Evolutionary conservation across 352 stramenopile genomes (phyloP).

Genomic region (Halophytophthora batemanensis): DNA sequence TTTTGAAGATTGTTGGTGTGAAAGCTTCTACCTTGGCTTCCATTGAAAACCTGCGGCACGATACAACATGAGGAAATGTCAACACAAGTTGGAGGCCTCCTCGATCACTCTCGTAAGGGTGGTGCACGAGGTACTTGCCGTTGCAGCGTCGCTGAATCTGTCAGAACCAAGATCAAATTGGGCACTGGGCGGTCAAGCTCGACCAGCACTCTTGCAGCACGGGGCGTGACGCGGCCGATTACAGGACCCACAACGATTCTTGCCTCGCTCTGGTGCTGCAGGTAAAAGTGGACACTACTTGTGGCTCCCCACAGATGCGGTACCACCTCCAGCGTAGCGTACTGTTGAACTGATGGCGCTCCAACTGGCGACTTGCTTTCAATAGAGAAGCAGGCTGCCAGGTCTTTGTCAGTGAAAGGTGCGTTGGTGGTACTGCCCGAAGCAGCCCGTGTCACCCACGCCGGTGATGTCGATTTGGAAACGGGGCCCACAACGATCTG

Average conservation of each 20-base stretch:
- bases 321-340: conserved; percentile 45
- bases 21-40: conserved; percentile 40
- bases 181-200: conserved; percentile 47
- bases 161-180: conserved; percentile 38
- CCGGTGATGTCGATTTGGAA: conserved; percentile 10
- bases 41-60: conserved; percentile 14
- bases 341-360: conserved; percentile 28
- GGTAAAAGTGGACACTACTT: conserved; percentile 33
- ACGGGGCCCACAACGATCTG: conserved; percentile 51
- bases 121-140: conserved; percentile 16
- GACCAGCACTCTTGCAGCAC: conserved; percentile 52
- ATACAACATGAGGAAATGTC: neutral
- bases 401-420: conserved; percentile 2
- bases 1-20: conserved; percentile 53
- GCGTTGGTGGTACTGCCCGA: neutral
- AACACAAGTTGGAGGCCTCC: too few relatives aligned
- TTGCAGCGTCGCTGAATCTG: conserved; percentile 25
- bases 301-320: conserved; percentile 37
- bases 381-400: conserved; percentile 10
- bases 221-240: conserved; percentile 54
- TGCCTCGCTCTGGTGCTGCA: conserved; percentile 30
- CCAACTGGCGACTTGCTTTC: conserved; percentile 21
- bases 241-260: conserved; percentile 55
- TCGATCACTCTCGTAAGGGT: too few relatives aligned
- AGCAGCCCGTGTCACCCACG: neutral